phyloP scores from a whole-genome alignment of 2,329 filamentous ascomycete species.

The Cladorrhinum sp. region DNA sequence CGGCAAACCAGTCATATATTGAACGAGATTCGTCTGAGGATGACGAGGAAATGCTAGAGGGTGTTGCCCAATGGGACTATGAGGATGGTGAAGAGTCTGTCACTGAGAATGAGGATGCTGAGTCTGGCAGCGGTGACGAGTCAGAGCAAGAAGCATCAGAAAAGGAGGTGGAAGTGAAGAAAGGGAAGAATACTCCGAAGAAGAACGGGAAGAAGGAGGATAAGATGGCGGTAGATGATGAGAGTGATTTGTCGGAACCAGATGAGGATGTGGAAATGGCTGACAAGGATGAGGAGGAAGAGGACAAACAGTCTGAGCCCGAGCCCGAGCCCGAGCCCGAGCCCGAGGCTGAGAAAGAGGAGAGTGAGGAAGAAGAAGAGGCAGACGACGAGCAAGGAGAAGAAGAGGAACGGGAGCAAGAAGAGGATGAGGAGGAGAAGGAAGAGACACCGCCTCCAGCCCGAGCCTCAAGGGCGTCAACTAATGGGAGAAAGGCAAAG shows the following conservation, averaged over 20 bases:
- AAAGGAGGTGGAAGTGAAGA: neutral
- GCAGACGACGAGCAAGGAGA: neutral
- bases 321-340: neutral
- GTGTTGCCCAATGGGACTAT: slow-evolving; percentile 59
- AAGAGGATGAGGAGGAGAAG: slow-evolving; percentile 3
- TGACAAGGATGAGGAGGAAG: slow-evolving; percentile 4
- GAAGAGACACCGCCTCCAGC: neutral
- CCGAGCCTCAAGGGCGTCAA: neutral
- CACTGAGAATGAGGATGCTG: neutral
- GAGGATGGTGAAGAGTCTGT: slow-evolving; percentile 20
- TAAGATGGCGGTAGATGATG: neutral
- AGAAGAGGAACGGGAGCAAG: neutral
- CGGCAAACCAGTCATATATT: slow-evolving; percentile 47
- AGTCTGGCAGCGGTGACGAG: neutral
- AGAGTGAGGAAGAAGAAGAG: neutral
- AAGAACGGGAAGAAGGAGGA: neutral
- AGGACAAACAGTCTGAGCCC: neutral
- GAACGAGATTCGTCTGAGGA: slow-evolving; percentile 58
- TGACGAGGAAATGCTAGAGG: slow-evolving; percentile 60
- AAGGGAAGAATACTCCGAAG: neutral
- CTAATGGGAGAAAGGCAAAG: slow-evolving; percentile 6
- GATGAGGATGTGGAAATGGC: slow-evolving; percentile 15
- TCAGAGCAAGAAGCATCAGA: slow-evolving; percentile 1
- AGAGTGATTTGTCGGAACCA: slow-evolving; percentile 13
- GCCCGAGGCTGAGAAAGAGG: slow-evolving; percentile 5